phyloP scores from a whole-genome alignment of 2,329 filamentous ascomycete species.

The Camptophora hylomeconis region DNA sequence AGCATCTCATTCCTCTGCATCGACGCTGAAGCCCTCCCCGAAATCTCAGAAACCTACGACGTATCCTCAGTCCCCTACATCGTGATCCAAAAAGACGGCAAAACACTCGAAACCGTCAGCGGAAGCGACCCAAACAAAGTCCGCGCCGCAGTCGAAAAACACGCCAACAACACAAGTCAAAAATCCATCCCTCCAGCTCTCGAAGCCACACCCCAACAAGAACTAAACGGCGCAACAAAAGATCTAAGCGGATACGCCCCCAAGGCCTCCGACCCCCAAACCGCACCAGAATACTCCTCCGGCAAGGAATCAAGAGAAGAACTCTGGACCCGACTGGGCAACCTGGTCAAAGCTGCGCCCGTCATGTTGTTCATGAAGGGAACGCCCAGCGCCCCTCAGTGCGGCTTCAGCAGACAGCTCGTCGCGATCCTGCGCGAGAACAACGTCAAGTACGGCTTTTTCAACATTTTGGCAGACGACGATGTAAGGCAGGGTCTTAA shows the following conservation, averaged over 20 bases:
- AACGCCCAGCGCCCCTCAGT: constrained; percentile 75
- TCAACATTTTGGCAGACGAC: constrained; percentile 96
- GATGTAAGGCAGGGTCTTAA: constrained; percentile 94
- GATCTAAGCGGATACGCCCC: constrained; percentile 35
- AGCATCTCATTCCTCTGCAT: constrained; percentile 74
- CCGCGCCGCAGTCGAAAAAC: constrained; percentile 69
- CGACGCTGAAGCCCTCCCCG: constrained; percentile 87
- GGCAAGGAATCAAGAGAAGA: constrained; percentile 63
- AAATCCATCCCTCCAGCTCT: constrained; percentile 29
- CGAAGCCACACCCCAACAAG: constrained; percentile 21
- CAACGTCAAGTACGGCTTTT: constrained; percentile 88
- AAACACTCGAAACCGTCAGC: constrained; percentile 72
- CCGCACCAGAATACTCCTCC: constrained; percentile 33
- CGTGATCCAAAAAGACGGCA: constrained; percentile 62
- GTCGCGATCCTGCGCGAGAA: constrained; percentile 78
- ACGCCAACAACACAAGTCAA: constrained; percentile 54
- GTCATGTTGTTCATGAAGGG: constrained; percentile 99
- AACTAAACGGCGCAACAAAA: constrained; percentile 22
- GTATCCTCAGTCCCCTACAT: constrained; percentile 91
- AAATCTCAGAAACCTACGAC: constrained; percentile 84
- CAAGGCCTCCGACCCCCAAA: constrained; percentile 26
- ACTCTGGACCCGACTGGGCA: constrained; percentile 62
- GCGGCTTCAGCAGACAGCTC: constrained; percentile 83
- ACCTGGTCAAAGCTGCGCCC: constrained; percentile 85
- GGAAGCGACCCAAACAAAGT: constrained; percentile 83